Evolutionary conservation across 768 basidiomycete genomes (phyloP).

Genomic region (Suillus cothurnatus): DNA sequence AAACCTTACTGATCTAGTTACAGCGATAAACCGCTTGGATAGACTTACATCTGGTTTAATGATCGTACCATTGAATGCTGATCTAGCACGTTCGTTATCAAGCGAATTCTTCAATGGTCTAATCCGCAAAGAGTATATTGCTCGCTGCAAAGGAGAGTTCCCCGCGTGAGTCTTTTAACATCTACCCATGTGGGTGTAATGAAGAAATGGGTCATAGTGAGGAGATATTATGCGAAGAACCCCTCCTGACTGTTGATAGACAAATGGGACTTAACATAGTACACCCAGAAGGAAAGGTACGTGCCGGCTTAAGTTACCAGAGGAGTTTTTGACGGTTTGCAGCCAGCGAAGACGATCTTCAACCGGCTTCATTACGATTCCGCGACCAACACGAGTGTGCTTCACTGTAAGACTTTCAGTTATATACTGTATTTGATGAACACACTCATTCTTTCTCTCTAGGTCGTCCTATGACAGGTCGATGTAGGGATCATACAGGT

Average conservation of each 20-base stretch:
- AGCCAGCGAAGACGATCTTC: conserved; percentile 92
- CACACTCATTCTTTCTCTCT: conserved; percentile 8
- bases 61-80: conserved; percentile 80
- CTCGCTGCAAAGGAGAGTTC: conserved; percentile 83
- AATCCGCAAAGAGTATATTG: conserved; percentile 92
- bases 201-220: conserved; percentile 47
- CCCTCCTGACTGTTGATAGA: conserved; percentile 88
- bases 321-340: conserved; percentile 9
- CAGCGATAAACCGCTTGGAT: conserved; percentile 94
- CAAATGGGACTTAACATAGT: conserved; percentile 98
- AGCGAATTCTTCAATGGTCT: conserved; percentile 80
- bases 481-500: conserved; percentile 59
- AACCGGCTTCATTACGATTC: conserved; percentile 79
- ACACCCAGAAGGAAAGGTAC: conserved; percentile 84
- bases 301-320: not conserved
- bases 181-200: not conserved
- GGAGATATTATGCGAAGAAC: conserved; percentile 82
- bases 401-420: conserved; percentile 62
- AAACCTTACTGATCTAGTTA: not conserved
- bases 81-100: conserved; percentile 70
- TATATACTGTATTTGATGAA: not conserved
- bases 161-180: conserved; percentile 62
- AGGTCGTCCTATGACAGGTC: conserved; percentile 90
- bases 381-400: conserved; percentile 79
- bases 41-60: conserved; percentile 93